A percentile compares a stretch with the other conserved stretches of the same genome.
Conservation (phyloP, 345 rosid species). For the Eutrema japonicum region DNA sequence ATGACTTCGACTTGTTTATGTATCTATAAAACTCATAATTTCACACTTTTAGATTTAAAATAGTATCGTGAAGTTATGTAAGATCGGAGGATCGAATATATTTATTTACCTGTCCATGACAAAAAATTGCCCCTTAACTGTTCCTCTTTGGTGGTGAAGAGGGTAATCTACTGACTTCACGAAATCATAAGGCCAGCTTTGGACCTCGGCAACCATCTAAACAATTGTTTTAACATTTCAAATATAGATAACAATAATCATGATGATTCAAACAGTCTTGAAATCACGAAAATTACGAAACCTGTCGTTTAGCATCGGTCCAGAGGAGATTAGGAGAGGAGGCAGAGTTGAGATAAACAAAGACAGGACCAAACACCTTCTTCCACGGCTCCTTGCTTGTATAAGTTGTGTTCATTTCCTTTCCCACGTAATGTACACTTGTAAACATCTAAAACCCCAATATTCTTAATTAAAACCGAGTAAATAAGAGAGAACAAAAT, state of each 20-base stretch:
- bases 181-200: constrained; percentile 78
- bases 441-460: constrained; percentile 74
- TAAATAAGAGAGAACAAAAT: not conserved
- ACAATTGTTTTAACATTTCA: not conserved
- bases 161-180: constrained; percentile 59
- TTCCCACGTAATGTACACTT: constrained; percentile 78
- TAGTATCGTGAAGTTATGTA: not conserved
- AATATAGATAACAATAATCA: not conserved
- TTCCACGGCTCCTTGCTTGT: constrained; percentile 70
- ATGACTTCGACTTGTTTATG: constrained; percentile 28
- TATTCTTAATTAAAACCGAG: not conserved
- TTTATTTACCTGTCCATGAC: constrained; percentile 61
- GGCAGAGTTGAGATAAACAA: constrained; percentile 72
- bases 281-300: constrained; percentile 23
- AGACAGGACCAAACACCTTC: constrained; percentile 81
- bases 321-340: constrained; percentile 51
- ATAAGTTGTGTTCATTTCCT: constrained; percentile 56
- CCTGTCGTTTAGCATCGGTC: constrained; percentile 85
- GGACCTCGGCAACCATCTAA: constrained; percentile 62
- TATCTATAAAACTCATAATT: constrained; percentile 43
- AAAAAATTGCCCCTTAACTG: constrained; percentile 58
- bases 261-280: not conserved
- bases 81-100: not conserved
- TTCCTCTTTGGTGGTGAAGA: constrained; percentile 57
- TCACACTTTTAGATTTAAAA: not conserved